Base-by-base conservation (phyloP, 257 asterid genomes). In the Petunia secreta region DNA sequence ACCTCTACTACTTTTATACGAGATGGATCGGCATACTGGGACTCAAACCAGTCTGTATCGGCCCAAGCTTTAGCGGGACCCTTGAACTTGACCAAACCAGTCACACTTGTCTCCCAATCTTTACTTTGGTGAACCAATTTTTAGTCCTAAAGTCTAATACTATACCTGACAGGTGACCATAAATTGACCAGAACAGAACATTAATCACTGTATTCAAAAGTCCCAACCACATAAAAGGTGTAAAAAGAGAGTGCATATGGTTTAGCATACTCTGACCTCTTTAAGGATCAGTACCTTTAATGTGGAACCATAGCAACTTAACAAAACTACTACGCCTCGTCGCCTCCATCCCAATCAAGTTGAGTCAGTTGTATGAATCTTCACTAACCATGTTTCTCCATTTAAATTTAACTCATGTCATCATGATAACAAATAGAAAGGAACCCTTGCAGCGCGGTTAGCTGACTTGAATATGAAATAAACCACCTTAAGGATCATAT, bases 241-340 rank as follows among this genome's bases (percentile, higher is more conserved):
- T 86, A 69, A 90, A 93, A 48, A 89, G 88, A 7, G 91, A 8
- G 97, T 25, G 25, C 92, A 50, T 91, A 92, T 85, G 88, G 93
- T 80, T 86, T 89, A 91, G 91, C 82, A 82, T 0, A 94, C 83
- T 8, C 92, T 92, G n/a, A 88, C 87, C 86, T 94, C 97, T 83
- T 93, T 93, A 2, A 96, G 91, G 73, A 95, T 38, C n/a, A 97
- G 97, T 40, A 90, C 94, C 75, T 80, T 84, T 73, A 89, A 93
- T 77, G 88, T 88, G 38, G 97, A 83, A 66, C 86, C 80, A 34
- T 87, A 94, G 86, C 97, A 90, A 79, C 84, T 89, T 53, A 90
- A 87, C 79, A 90, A 97, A 66, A 52, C 87, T 25, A 25, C 25
- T 25, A 25, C 25, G 25, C 25, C 25, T 25, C 25, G 25, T 25